Conservation (phyloP, 2,329 filamentous ascomycete species). For the Juglanconis sp. region DNA sequence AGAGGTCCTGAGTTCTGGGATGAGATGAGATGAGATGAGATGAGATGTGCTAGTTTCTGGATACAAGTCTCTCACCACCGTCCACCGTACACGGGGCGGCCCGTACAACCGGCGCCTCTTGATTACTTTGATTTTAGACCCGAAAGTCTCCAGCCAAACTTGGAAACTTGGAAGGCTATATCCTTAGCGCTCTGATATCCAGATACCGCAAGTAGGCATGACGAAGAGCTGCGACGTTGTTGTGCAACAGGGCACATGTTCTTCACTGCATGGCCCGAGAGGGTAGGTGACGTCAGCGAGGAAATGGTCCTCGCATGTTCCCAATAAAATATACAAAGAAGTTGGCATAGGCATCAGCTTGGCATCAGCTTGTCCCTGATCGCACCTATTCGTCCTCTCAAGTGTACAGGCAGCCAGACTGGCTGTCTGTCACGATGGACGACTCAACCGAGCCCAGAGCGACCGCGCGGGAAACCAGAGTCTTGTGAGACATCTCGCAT, state of each 20-base stretch:
- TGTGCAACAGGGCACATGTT: neutral
- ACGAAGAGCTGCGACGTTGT: slow-evolving; percentile 2
- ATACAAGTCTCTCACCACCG: neutral
- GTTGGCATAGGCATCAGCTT: neutral
- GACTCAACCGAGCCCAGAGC: slow-evolving; percentile 12
- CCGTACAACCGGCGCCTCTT: neutral
- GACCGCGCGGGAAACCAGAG: slow-evolving; percentile 9
- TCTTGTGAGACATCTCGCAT: neutral
- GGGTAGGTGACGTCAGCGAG: slow-evolving; percentile 8
- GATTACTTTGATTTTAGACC: neutral
- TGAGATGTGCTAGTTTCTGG: neutral
- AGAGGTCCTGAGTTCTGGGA: too few relatives aligned
- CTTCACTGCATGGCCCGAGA: neutral
- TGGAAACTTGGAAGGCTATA: slow-evolving; percentile 2
- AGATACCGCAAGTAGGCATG: neutral
- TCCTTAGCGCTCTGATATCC: neutral
- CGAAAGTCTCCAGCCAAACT: neutral
- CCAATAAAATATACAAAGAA: neutral
- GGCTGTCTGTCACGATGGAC: slow-evolving; percentile 9
- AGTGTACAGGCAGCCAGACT: slow-evolving; percentile 14
- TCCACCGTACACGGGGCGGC: neutral
- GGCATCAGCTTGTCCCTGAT: neutral
- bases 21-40: neutral
- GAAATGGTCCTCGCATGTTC: too few relatives aligned
- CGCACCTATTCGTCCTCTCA: neutral